phyloP scores from a whole-genome alignment of 2,329 filamentous ascomycete genomes.

The Fusarium sp. region DNA sequence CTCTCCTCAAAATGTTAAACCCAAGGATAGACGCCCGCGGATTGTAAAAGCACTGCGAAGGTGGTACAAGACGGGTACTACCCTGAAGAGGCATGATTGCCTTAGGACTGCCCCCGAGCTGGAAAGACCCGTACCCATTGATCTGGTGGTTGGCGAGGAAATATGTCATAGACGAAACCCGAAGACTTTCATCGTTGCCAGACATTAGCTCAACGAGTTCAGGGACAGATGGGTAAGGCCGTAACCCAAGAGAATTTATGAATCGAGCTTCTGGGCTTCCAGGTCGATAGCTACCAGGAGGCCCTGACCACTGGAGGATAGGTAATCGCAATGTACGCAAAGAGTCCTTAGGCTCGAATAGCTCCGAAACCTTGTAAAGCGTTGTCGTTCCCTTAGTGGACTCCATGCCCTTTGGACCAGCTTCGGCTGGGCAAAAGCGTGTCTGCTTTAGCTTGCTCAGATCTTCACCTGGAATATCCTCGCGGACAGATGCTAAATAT shows the following conservation, averaged over 20 bases:
- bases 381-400: conserved; percentile 58
- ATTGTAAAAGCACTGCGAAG: conserved; percentile 84
- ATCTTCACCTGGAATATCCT: conserved; percentile 87
- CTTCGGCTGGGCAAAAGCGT: conserved; percentile 82
- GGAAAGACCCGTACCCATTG: conserved; percentile 76
- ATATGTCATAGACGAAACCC: conserved; percentile 78
- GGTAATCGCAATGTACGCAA: conserved; percentile 76
- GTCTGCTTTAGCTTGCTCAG: conserved; percentile 80
- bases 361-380: conserved; percentile 76
- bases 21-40: conserved; percentile 78
- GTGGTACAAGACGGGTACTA: conserved; percentile 72
- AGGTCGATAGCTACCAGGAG: conserved; percentile 67
- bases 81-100: conserved; percentile 78
- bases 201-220: conserved; percentile 84
- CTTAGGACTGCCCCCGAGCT: conserved; percentile 62
- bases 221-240: conserved; percentile 71
- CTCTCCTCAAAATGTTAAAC: conserved; percentile 77
- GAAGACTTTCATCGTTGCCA: conserved; percentile 63
- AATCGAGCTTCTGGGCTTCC: conserved; percentile 78
- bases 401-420: conserved; percentile 63
- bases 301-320: conserved; percentile 82
- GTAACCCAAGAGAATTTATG: conserved; percentile 75
- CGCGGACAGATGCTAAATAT: conserved; percentile 87
- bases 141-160: conserved; percentile 81
- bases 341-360: conserved; percentile 80